These are phyloP conservation scores for Gorgonomyces haynaldii DNA, from an alignment of 192 early-diverging fungal species.

Conservation along the genomic window DNA sequence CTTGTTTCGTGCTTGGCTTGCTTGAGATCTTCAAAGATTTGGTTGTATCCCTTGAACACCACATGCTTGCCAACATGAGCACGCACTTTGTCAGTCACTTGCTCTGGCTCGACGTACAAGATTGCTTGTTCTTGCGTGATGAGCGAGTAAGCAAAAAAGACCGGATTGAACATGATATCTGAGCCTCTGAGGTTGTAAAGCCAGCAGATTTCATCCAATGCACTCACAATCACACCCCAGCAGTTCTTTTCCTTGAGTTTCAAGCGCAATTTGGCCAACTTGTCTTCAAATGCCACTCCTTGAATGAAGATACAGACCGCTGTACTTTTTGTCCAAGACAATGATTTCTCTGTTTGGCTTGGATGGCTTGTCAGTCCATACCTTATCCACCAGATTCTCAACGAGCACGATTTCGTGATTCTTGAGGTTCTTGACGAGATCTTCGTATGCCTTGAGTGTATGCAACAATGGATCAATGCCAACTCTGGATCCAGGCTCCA, in stretches of 20 bases:
- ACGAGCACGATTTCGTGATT: slow-evolving; percentile 55
- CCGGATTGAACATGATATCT: slow-evolving; percentile 92
- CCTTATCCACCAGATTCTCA: slow-evolving; percentile 75
- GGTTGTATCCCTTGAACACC: slow-evolving; percentile 57
- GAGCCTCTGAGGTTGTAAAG: slow-evolving; percentile 93
- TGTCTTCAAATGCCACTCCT: slow-evolving; percentile 36
- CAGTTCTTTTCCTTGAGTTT: slow-evolving; percentile 48
- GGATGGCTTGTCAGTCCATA: slow-evolving; percentile 71
- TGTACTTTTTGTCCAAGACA: slow-evolving; percentile 57
- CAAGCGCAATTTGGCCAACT: slow-evolving; percentile 60
- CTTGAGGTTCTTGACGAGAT: slow-evolving; percentile 46
- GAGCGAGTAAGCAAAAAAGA: slow-evolving; percentile 87
- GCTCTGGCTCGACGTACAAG: slow-evolving; percentile 68
- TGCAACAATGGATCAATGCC: slow-evolving; percentile 87
- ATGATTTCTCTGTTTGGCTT: slow-evolving; percentile 53
- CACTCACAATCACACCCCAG: slow-evolving; percentile 72
- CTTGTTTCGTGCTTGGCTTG: slow-evolving; percentile 22
- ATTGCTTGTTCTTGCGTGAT: slow-evolving; percentile 55
- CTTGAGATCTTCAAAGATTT: slow-evolving; percentile 64
- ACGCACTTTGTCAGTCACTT: slow-evolving; percentile 49
- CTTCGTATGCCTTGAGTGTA: slow-evolving; percentile 25
- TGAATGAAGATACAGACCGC: slow-evolving; percentile 28
- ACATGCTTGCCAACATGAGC: slow-evolving; percentile 52
- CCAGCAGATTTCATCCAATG: slow-evolving; percentile 95
- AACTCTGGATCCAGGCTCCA: slow-evolving; percentile 66